phyloP scores from a whole-genome alignment of 306 rosid genomes.

The Castanospermum australe region DNA sequence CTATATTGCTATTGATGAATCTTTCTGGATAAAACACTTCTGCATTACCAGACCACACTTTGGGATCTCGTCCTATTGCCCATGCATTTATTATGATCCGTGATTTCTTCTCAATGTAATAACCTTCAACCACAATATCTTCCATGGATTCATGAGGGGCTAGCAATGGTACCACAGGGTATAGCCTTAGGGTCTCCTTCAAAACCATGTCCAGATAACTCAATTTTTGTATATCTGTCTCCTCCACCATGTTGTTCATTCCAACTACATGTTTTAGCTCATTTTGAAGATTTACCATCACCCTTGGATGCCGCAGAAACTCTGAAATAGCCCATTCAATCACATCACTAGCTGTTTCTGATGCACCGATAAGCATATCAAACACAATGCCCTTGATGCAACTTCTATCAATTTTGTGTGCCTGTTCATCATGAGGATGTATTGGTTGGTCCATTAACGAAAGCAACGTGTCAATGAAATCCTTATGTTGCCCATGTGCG shows the following conservation, averaged over 20 bases:
- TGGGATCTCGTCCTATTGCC: slow-evolving; percentile 35
- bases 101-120: slow-evolving; percentile 27
- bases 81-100: slow-evolving; percentile 18
- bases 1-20: not conserved
- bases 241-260: slow-evolving; percentile 32
- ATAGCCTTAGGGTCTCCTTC: slow-evolving; percentile 40
- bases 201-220: slow-evolving; percentile 36
- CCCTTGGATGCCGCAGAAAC: slow-evolving; percentile 31
- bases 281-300: slow-evolving; percentile 27
- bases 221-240: slow-evolving; percentile 27
- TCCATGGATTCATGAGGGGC: slow-evolving; percentile 27
- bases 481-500: not conserved
- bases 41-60: slow-evolving; percentile 32
- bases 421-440: not conserved
- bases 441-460: slow-evolving; percentile 27
- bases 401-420: not conserved
- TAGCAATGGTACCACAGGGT: slow-evolving; percentile 27
- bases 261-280: slow-evolving; percentile 36
- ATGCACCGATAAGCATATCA: slow-evolving; percentile 33
- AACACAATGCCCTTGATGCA: slow-evolving; percentile 36
- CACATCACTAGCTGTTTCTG: not conserved
- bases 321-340: slow-evolving; percentile 43
- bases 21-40: slow-evolving; percentile 34
- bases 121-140: slow-evolving; percentile 32
- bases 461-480: slow-evolving; percentile 22